Base-by-base conservation (phyloP, 352 stramenopile species). In the Phytophthora sp. region DNA sequence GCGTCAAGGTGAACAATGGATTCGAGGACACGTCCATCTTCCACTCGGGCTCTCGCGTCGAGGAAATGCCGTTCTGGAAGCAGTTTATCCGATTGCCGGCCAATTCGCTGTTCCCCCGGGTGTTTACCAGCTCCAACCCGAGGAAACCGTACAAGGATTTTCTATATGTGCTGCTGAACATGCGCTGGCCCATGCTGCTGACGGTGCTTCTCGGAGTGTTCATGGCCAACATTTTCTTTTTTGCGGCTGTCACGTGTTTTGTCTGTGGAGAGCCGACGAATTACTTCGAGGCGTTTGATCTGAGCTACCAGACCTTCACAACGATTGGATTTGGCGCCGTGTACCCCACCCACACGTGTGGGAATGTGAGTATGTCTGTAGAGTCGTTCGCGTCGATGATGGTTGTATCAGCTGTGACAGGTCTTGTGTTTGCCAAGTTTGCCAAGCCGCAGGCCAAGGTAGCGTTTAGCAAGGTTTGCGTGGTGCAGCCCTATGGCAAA, bases 281-380 rank as follows among this genome's bases (percentile, higher is more conserved):
- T 23, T 86, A 90, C 38, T 76, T 89, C n/a, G 73, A 81, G 30
- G 73, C 81, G 3, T 90, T 91, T 46, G 78, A 91, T 53, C 44
- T 93, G 33, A 93, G 81, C 46, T 95, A 95, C 62, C 86, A 95
- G 67, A 93, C 86, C 2, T 95, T 93, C 58, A 93, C 83, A 13
- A 95, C 86, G 6, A 93, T 95, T 62, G 86, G 86, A 36, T 95
- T 93, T 59, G 86, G 86, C 20, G 66, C 93, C 20, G 79, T 93
- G 26, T 93, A 89, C 71, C 84, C 86, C 6, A 75, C 69, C 18
- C 63, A 69, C 29, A 86, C 76, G 16, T 95, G 86, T 66, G 77
- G 74, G 23, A 95, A 95, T 42, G 29, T 90, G 16, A 74, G 77
- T 13, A 93, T 90, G 61, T 77, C 89, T 8, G 45, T 91, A 46